Evolutionary conservation across 495 filamentous ascomycete species (phyloP).

Genomic region (Evansstolkia leycettana): DNA sequence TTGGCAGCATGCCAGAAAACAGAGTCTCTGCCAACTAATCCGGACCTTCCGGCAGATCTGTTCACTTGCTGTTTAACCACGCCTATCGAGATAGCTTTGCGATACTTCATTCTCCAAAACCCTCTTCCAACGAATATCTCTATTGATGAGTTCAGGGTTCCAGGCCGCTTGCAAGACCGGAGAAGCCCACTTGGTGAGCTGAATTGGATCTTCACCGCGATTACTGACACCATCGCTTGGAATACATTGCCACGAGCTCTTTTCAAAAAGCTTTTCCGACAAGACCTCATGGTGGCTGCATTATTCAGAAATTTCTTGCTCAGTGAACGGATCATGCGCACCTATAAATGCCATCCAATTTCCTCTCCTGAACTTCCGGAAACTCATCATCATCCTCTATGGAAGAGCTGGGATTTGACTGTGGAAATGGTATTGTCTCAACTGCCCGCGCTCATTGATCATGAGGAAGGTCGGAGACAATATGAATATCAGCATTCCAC

Average conservation of each 20-base stretch:
- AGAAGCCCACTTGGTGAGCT: slow-evolving; percentile 89
- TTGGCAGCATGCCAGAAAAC: slow-evolving; percentile 81
- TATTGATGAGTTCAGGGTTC: slow-evolving; percentile 64
- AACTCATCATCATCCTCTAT: slow-evolving; percentile 85
- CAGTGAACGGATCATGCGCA: slow-evolving; percentile 87
- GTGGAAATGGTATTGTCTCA: slow-evolving; percentile 94
- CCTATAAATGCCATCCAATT: slow-evolving; percentile 87
- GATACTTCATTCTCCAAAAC: slow-evolving; percentile 89
- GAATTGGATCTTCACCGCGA: slow-evolving; percentile 99
- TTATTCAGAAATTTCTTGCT: slow-evolving; percentile 94
- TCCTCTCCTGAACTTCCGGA: slow-evolving; percentile 81
- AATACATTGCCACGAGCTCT: slow-evolving; percentile 77
- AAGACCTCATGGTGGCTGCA: slow-evolving; percentile 98
- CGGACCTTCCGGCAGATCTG: slow-evolving; percentile 83
- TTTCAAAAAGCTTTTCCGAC: slow-evolving; percentile 93
- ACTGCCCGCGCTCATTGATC: slow-evolving; percentile 67
- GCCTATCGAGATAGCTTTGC: slow-evolving; percentile 90
- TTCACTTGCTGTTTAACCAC: slow-evolving; percentile 96
- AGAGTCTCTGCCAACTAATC: slow-evolving; percentile 94
- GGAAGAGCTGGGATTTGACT: slow-evolving; percentile 95
- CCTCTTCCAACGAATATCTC: slow-evolving; percentile 65
- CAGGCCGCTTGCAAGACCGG: slow-evolving; percentile 81
- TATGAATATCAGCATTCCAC: slow-evolving; percentile 91
- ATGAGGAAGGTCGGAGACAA: slow-evolving; percentile 55
- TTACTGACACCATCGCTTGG: slow-evolving; percentile 98